phyloP scores from a whole-genome alignment of 768 basidiomycete species.

The Mycena belliarum region DNA sequence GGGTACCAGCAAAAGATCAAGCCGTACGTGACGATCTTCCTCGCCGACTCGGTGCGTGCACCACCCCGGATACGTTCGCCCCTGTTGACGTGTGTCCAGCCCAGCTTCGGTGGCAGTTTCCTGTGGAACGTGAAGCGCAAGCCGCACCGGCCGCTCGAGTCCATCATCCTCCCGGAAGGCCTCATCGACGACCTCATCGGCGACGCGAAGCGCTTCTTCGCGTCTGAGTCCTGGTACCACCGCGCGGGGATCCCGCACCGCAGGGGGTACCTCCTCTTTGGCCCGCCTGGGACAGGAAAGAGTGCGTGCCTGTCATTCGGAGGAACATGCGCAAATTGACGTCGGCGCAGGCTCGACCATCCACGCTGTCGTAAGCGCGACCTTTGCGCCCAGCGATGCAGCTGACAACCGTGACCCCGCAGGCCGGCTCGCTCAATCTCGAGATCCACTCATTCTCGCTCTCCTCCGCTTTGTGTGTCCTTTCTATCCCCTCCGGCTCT shows the following conservation, averaged over 20 bases:
- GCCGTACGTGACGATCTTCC: conserved; percentile 38
- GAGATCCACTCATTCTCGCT: conserved; percentile 75
- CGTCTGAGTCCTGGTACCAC: conserved; percentile 58
- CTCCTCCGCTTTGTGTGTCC: conserved; percentile 45
- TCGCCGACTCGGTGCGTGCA: conserved; percentile 32
- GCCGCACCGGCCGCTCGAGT: conserved; percentile 44
- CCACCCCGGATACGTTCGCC: background rate
- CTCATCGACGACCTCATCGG: conserved; percentile 47
- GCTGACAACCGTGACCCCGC: conserved; percentile 38
- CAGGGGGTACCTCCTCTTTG: conserved; percentile 57
- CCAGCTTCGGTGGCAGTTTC: conserved; percentile 37
- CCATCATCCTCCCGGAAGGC: conserved; percentile 33
- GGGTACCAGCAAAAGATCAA: conserved; percentile 35
- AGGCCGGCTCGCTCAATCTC: conserved; percentile 68
- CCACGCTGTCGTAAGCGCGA: conserved; percentile 29
- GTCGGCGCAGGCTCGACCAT: conserved; percentile 7
- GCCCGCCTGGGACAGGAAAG: conserved; percentile 64
- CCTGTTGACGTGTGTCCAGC: conserved; percentile 25
- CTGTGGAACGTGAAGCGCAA: conserved; percentile 53
- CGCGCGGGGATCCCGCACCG: conserved; percentile 60
- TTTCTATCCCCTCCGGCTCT: background rate
- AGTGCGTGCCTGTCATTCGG: conserved; percentile 32
- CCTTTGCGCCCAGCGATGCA: conserved; percentile 33
- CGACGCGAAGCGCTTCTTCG: conserved; percentile 58
- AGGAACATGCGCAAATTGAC: background rate